phyloP scores from a whole-genome alignment of 2,329 filamentous ascomycete species.

The Fusarium subtropicale region DNA sequence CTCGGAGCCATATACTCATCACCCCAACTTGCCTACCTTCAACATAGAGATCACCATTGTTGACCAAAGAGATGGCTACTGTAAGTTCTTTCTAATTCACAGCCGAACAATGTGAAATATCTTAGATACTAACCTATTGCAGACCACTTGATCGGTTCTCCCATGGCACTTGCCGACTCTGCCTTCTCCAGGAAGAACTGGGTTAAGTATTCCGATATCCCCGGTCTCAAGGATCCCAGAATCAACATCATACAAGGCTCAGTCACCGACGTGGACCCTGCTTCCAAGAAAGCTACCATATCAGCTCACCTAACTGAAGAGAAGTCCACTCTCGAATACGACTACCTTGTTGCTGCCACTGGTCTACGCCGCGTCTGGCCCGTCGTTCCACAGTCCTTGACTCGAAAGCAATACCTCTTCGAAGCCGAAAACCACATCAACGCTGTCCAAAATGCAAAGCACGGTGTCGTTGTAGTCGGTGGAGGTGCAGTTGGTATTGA shows the following conservation, averaged over 20 bases:
- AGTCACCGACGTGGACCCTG: constrained; percentile 69
- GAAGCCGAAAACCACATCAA: constrained; percentile 72
- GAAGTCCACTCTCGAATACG: constrained; percentile 66
- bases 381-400: constrained; percentile 75
- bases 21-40: constrained; percentile 59
- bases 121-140: constrained; percentile 15
- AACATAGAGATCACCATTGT: constrained; percentile 78
- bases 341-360: constrained; percentile 79
- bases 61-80: constrained; percentile 86
- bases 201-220: constrained; percentile 75
- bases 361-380: constrained; percentile 78
- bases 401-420: constrained; percentile 69
- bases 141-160: constrained; percentile 83
- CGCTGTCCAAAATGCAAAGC: constrained; percentile 61
- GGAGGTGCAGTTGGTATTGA: constrained; percentile 84
- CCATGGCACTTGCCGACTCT: constrained; percentile 74
- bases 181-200: constrained; percentile 75
- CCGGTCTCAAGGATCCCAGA: constrained; percentile 71
- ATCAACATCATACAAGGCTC: constrained; percentile 75
- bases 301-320: constrained; percentile 60
- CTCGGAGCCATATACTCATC: constrained; percentile 53
- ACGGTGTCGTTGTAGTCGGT: constrained; percentile 78
- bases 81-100: constrained; percentile 60
- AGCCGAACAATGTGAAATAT: not conserved
- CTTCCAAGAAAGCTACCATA: constrained; percentile 69